These are phyloP conservation scores for Jimgerdemannia lactiflua DNA, from an alignment of 192 early-diverging fungal genomes.

Conservation along the genomic window DNA sequence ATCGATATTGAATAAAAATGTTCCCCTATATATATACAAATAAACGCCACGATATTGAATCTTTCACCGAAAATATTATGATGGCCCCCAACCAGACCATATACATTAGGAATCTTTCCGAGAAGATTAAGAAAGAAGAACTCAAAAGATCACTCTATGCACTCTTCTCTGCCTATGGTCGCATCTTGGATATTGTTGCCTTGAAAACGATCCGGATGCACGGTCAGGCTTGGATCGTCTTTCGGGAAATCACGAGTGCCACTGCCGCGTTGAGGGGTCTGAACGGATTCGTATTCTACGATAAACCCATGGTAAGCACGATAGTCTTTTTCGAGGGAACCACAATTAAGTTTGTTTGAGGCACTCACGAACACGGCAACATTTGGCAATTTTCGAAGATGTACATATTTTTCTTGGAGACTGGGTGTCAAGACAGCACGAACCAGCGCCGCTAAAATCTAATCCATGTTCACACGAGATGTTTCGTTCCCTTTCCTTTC, in stretches of 20 bases:
- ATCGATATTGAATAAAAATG: too few relatives aligned
- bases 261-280: constrained; percentile 84
- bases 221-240: constrained; percentile 94
- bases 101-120: constrained; percentile 75
- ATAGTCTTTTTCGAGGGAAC: too few relatives aligned
- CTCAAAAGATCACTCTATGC: constrained; percentile 67
- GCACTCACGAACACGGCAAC: too few relatives aligned
- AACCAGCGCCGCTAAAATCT: too few relatives aligned
- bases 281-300: constrained; percentile 87
- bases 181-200: constrained; percentile 87
- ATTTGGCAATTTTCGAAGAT: too few relatives aligned
- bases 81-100: constrained; percentile 76
- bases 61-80: too few relatives aligned
- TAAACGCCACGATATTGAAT: too few relatives aligned
- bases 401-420: too few relatives aligned
- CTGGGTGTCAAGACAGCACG: too few relatives aligned
- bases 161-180: constrained; percentile 85
- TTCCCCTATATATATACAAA: too few relatives aligned
- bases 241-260: constrained; percentile 76
- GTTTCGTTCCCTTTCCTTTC: not conserved
- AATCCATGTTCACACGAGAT: too few relatives aligned
- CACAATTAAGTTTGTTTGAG: too few relatives aligned
- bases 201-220: constrained; percentile 78
- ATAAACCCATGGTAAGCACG: constrained; percentile 68
- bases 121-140: constrained; percentile 71